A percentile compares a stretch with the other conserved stretches of the same genome.
These are phyloP conservation scores for Wallacemonas sp. DNA, from an alignment of 208 protist species.

Conservation along the genomic window DNA sequence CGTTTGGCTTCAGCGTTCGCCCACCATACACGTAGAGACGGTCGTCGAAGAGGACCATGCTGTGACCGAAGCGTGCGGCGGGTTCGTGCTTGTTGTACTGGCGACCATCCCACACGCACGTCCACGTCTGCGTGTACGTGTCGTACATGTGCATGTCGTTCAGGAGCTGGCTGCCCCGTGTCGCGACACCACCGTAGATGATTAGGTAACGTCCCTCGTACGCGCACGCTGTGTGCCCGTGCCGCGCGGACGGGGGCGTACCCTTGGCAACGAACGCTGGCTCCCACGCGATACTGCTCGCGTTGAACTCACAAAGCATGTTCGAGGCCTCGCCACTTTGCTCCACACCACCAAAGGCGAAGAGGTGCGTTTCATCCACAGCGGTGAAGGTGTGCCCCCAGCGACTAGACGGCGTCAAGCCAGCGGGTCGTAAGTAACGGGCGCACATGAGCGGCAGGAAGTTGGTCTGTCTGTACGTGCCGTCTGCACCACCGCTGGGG, in stretches of 20 bases:
- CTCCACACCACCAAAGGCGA: constrained; percentile 73
- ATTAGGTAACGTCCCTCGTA: constrained; percentile 65
- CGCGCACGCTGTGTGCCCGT: constrained; percentile 69
- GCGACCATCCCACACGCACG: constrained; percentile 46
- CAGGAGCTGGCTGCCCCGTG: constrained; percentile 28
- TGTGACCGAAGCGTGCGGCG: constrained; percentile 64
- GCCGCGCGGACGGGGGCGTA: constrained; percentile 36
- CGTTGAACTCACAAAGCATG: constrained; percentile 58
- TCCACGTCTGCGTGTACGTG: constrained; percentile 50
- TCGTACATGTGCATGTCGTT: constrained; percentile 74
- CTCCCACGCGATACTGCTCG: constrained; percentile 63
- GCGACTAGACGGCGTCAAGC: constrained; percentile 48
- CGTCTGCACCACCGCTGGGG: too few relatives aligned
- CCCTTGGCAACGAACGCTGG: constrained; percentile 37
- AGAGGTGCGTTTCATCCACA: constrained; percentile 33
- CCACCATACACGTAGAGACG: constrained; percentile 79
- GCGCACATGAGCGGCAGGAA: constrained; percentile 85
- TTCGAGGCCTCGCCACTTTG: constrained; percentile 32
- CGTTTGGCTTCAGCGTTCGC: constrained; percentile 29
- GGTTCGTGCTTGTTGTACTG: constrained; percentile 57
- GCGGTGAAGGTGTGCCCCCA: constrained; percentile 80
- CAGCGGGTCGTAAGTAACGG: constrained; percentile 57
- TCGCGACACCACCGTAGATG: constrained; percentile 58
- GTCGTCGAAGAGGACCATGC: constrained; percentile 63
- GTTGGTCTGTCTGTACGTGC: constrained; percentile 54